Percentiles rank a stretch among this genome's conserved stretches.
Conservation (phyloP, 345 rosid species). For the Punica granatum region DNA sequence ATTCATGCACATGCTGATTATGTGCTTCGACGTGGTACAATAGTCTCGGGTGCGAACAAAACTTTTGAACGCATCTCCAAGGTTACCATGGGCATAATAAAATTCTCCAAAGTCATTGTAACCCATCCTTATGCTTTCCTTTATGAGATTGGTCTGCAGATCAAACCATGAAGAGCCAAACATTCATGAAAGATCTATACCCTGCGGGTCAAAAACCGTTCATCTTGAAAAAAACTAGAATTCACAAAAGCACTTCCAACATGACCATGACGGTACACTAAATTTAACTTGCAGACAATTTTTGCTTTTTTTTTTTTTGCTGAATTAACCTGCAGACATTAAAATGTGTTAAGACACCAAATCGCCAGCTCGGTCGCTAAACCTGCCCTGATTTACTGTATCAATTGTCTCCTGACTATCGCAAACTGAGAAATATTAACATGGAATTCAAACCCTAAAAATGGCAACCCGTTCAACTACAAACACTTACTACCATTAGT, state of each 20-base stretch:
- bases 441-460: too few species aligned
- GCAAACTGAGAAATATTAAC: too few species aligned
- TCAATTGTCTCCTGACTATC: background rate
- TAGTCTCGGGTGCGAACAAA: slow-evolving; percentile 88
- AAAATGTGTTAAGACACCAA: background rate
- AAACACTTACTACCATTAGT: background rate
- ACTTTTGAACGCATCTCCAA: slow-evolving; percentile 88
- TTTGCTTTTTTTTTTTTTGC: too few species aligned
- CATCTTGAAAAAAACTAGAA: background rate
- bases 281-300: background rate
- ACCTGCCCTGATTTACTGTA: background rate
- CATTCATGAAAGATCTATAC: background rate
- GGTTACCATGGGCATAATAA: slow-evolving; percentile 76
- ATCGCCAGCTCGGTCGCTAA: background rate
- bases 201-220: background rate
- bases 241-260: background rate
- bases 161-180: background rate
- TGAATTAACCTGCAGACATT: too few species aligned
- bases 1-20: slow-evolving; percentile 89
- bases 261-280: background rate
- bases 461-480: background rate
- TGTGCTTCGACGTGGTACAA: slow-evolving; percentile 94
- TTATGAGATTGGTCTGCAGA: slow-evolving; percentile 89
- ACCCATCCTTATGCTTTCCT: slow-evolving; percentile 98
- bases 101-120: slow-evolving; percentile 97